A percentile compares a stretch with the other conserved stretches of the same genome.
These are phyloP conservation scores for Ambrosia trifida DNA, from an alignment of 129 eudicot species.

Conservation along the genomic window DNA sequence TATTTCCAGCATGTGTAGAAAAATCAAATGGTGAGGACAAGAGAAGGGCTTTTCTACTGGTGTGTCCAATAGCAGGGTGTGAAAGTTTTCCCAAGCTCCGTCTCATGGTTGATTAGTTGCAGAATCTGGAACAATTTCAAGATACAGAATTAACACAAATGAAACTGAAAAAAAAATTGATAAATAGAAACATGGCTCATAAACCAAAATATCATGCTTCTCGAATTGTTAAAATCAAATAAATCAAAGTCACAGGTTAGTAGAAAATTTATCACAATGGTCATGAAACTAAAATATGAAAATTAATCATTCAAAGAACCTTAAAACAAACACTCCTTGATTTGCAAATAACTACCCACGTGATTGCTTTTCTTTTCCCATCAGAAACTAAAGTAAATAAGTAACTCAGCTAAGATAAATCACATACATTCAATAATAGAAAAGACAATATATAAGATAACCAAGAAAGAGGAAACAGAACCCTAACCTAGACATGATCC, in stretches of 20 bases:
- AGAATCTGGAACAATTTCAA: slow-evolving; percentile 16
- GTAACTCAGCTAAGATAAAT: neutral
- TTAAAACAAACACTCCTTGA: neutral
- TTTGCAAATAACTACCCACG: neutral
- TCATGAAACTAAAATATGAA: neutral
- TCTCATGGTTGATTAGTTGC: slow-evolving; percentile 45
- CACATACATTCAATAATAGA: slow-evolving; percentile 2
- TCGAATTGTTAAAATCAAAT: slow-evolving; percentile 3
- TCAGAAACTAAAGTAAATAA: neutral
- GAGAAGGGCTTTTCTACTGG: slow-evolving; percentile 21
- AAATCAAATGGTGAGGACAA: slow-evolving; percentile 28
- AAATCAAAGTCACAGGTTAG: neutral
- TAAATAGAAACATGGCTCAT: neutral
- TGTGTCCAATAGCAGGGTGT: slow-evolving; percentile 41
- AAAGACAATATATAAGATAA: neutral
- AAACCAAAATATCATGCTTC: neutral
- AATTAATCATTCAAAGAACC: neutral
- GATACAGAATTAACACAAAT: neutral
- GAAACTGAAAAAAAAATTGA: neutral
- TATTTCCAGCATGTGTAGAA: slow-evolving; percentile 43
- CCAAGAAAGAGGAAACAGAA: neutral
- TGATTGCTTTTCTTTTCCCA: neutral
- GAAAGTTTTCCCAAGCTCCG: slow-evolving; percentile 45
- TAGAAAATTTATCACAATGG: neutral
- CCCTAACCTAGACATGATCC: neutral